Evolutionary conservation across 1,284 basidiomycete genomes (phyloP).

Genomic region (Naganishia sp.): DNA sequence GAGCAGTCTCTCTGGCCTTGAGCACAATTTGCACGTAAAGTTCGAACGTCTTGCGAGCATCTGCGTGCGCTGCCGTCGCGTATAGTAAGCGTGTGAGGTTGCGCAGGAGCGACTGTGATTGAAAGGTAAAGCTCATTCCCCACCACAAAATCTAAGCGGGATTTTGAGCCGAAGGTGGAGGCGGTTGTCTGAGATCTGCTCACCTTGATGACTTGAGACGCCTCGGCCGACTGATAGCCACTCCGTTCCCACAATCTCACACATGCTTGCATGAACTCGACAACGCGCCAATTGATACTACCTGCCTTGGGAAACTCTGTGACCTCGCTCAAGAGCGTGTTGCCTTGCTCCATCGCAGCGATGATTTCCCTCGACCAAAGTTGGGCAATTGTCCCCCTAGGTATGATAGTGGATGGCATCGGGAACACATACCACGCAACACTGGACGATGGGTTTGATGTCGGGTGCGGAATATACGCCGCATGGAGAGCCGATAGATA

Average conservation of each 20-base stretch:
- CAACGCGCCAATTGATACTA: conserved; percentile 73
- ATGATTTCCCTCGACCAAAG: conserved; percentile 68
- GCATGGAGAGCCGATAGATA: conserved; percentile 71
- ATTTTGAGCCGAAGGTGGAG: not conserved
- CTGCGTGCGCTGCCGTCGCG: conserved; percentile 60
- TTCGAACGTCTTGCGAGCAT: conserved; percentile 73
- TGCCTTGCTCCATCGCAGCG: conserved; percentile 68
- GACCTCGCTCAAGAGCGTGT: conserved; percentile 64
- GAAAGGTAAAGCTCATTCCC: conserved; percentile 87
- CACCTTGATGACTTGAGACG: conserved; percentile 53
- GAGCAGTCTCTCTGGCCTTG: conserved; percentile 68
- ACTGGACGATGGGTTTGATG: conserved; percentile 34
- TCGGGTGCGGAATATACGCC: conserved; percentile 51
- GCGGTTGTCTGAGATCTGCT: conserved; percentile 35
- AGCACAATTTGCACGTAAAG: conserved; percentile 82
- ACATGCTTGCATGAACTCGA: conserved; percentile 78
- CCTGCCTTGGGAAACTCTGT: conserved; percentile 84
- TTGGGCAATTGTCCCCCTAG: conserved; percentile 17
- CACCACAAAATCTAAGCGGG: conserved; percentile 74
- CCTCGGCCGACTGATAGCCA: conserved; percentile 57
- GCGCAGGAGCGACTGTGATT: conserved; percentile 77
- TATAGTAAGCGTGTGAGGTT: conserved; percentile 75
- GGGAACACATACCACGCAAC: conserved; percentile 26
- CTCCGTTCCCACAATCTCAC: conserved; percentile 77
- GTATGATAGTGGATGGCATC: conserved; percentile 21